These are phyloP conservation scores for Aspergillus proliferans DNA, from an alignment of 2,329 filamentous ascomycete genomes.

Conservation along the genomic window DNA sequence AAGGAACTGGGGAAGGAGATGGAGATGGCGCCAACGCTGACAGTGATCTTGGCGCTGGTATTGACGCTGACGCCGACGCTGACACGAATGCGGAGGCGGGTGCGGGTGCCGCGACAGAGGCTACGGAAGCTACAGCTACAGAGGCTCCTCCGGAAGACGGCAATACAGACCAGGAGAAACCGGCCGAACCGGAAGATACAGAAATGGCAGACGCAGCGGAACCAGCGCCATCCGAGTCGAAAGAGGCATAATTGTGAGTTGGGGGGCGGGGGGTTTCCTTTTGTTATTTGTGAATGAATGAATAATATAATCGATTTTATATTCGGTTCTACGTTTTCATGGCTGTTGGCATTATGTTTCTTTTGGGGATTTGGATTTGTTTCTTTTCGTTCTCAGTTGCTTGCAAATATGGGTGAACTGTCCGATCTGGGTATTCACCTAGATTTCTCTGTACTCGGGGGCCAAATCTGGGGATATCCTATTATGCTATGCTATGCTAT, in stretches of 20 bases:
- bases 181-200: constrained; percentile 11
- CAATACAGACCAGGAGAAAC: neutral
- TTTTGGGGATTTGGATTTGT: neutral
- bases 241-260: constrained; percentile 10
- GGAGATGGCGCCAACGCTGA: constrained; percentile 9
- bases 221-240: constrained; percentile 11
- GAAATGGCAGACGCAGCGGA: constrained; percentile 31
- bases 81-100: constrained; percentile 13
- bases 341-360: neutral
- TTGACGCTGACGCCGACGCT: neutral
- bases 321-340: constrained; percentile 10
- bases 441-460: too few species aligned
- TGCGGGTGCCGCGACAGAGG: constrained; percentile 7
- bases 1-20: neutral
- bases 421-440: too few species aligned
- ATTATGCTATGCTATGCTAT: neutral
- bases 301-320: too few species aligned
- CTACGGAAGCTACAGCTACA: constrained; percentile 8
- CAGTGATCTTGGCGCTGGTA: neutral
- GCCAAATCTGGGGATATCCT: too few species aligned
- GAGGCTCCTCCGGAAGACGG: constrained; percentile 6
- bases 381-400: neutral
- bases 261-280: neutral
- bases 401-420: too few species aligned
- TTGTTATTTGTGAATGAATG: too few species aligned